Evolutionary conservation across 1,284 basidiomycete genomes (phyloP).

Genomic region (Trichosporon ovoides): DNA sequence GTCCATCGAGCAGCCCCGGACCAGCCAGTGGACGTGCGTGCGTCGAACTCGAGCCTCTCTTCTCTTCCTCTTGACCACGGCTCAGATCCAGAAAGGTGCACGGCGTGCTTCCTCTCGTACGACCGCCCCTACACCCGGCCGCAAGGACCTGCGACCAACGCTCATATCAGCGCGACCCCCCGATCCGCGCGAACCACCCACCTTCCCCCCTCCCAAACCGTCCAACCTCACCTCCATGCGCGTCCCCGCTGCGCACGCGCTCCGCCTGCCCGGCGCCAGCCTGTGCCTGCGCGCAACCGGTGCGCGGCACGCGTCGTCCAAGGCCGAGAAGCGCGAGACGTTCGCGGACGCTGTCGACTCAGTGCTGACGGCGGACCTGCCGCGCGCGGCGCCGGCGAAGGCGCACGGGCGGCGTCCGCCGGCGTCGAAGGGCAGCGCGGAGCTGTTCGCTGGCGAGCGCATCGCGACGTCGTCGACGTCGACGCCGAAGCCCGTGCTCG

Average conservation of each 20-base stretch:
- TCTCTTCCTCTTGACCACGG: no score
- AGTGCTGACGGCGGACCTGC: background rate
- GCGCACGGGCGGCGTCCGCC: background rate
- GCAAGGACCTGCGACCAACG: no score
- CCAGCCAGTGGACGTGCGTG: no score
- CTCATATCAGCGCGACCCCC: background rate
- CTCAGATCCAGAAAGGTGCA: no score
- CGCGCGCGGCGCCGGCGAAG: background rate
- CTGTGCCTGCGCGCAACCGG: background rate
- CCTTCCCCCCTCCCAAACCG: background rate
- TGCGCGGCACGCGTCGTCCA: background rate
- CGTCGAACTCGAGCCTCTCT: no score
- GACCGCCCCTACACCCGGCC: no score
- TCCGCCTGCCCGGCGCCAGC: background rate
- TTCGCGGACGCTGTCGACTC: background rate
- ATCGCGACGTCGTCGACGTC: no score
- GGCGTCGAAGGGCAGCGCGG: no score
- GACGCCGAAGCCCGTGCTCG: background rate
- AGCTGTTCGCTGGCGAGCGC: no score
- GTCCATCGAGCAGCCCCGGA: no score
- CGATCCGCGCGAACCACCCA: no score
- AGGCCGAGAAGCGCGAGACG: background rate
- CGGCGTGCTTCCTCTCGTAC: no score
- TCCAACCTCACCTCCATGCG: background rate
- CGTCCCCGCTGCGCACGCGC: background rate